These are phyloP conservation scores for Arthroderma uncinatum DNA, from an alignment of 2,329 filamentous ascomycete species.

Conservation along the genomic window DNA sequence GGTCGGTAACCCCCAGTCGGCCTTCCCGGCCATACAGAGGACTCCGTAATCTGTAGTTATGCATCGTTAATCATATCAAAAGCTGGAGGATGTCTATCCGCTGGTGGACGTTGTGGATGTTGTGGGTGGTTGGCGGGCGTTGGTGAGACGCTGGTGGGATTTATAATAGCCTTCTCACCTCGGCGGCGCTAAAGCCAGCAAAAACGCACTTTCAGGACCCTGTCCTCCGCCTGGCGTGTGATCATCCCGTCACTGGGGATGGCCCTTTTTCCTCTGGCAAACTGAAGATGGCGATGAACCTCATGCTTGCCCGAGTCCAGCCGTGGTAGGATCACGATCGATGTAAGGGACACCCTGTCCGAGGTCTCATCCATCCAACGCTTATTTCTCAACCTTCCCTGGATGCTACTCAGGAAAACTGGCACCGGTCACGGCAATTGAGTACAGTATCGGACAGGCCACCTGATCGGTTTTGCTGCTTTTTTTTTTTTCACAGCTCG, in stretches of 20 bases:
- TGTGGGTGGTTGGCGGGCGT: too few species aligned
- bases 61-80: neutral
- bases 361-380: neutral
- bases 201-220: too few species aligned
- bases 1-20: too few species aligned
- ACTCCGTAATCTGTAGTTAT: neutral
- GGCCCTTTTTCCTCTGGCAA: neutral
- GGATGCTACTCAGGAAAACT: neutral
- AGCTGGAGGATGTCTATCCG: neutral
- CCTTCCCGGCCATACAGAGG: too few species aligned
- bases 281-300: neutral
- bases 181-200: neutral
- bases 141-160: neutral
- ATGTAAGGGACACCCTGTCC: neutral
- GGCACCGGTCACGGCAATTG: neutral
- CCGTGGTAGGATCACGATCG: neutral
- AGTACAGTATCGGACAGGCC: neutral
- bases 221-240: neutral
- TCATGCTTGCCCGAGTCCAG: constrained; percentile 3
- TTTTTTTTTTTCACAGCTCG: neutral
- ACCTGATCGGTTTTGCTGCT: neutral
- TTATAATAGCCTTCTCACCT: neutral
- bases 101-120: neutral
- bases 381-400: neutral
- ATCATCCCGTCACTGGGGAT: neutral